Conservation (phyloP, 345 rosid genomes). For the Noccaea bulbosa region DNA sequence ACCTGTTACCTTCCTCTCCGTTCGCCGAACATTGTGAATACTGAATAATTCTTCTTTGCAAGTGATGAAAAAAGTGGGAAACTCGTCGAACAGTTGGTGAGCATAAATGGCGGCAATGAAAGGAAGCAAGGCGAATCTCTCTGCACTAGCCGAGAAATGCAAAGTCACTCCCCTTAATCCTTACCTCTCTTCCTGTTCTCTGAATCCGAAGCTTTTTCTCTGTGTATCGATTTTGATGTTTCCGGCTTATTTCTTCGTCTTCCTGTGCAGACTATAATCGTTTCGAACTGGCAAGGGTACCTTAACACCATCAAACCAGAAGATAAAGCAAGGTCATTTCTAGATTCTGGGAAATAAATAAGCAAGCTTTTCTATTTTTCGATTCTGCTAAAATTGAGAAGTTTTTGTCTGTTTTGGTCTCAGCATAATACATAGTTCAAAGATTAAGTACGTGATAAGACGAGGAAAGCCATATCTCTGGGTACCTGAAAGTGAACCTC, state of each 20-base stretch:
- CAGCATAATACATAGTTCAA: slow-evolving; percentile 74
- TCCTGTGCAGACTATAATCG: slow-evolving; percentile 64
- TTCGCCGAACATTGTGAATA: background rate
- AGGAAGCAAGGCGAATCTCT: slow-evolving; percentile 53
- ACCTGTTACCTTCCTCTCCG: background rate
- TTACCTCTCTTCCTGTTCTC: background rate
- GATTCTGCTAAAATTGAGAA: too few relatives aligned
- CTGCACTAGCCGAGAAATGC: slow-evolving; percentile 72
- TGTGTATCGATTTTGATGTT: background rate
- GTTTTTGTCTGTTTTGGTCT: background rate
- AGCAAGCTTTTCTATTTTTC: background rate
- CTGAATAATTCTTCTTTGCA: too few relatives aligned
- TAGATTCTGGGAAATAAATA: background rate
- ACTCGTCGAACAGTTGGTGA: slow-evolving; percentile 62
- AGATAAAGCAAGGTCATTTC: slow-evolving; percentile 66
- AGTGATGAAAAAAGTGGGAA: slow-evolving; percentile 31
- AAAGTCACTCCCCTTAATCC: slow-evolving; percentile 48
- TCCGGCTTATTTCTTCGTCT: slow-evolving; percentile 7
- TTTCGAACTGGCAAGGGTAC: slow-evolving; percentile 80
- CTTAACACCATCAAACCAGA: slow-evolving; percentile 83
- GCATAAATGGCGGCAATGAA: slow-evolving; percentile 45
- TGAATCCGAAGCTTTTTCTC: background rate
- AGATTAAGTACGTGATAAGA: slow-evolving; percentile 72
- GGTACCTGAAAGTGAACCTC: slow-evolving; percentile 77
- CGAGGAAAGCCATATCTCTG: slow-evolving; percentile 82